Base-by-base conservation (phyloP, 495 filamentous ascomycete species). In the Hypoxylon cercidicola region DNA sequence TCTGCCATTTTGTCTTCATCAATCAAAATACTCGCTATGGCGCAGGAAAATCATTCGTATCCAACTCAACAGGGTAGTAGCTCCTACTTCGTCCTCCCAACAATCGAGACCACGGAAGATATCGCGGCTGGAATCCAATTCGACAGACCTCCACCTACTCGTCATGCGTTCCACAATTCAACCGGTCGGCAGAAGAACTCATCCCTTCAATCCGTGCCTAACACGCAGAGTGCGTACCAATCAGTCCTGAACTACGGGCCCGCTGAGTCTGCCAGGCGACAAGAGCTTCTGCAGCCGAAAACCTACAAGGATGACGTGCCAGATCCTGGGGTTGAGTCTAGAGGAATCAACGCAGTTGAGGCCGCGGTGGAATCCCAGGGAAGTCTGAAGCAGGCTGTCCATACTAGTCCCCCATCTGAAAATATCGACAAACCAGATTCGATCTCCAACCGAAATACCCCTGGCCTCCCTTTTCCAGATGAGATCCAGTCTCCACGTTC, bases 51-150 rank as follows among this genome's bases (percentile, higher is more conserved):
- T 10, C 40, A 45, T 8, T n/a, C 16, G 32, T 4, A 16, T 11
- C 21, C 59, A 2, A 47, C 35, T 11, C 35, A 34, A 40, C n/a
- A 30, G 8, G n/a, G 18, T 16, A 46, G 30, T 2, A 30, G 23
- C 5, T 43, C n/a, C 6, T 55, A 30, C 30, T 63, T 68, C 21
- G 43, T 50, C n/a, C 60, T 55, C 16, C 65, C 65, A 15, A 39
- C 15, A 25, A 51, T 68, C 16, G 60, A 68, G 19, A 68, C 65
- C 6, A 21, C 65, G 1, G 60, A 68, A 15, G 65, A 68, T 16
- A 63, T 68, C 39, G 60, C 28, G 16, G 60, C 60, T 37, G 37
- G 30, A 8, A 64, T 68, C 40, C 60, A 60, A 48, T 68, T 51
- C 11, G 60, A 64, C 32, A 57, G 21, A 21, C 43, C 55, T 18